Evolutionary conservation across 345 rosid genomes (phyloP), one percentile per base, ranked within the genome.

Genomic region (Abelmoschus esculentus): DNA sequence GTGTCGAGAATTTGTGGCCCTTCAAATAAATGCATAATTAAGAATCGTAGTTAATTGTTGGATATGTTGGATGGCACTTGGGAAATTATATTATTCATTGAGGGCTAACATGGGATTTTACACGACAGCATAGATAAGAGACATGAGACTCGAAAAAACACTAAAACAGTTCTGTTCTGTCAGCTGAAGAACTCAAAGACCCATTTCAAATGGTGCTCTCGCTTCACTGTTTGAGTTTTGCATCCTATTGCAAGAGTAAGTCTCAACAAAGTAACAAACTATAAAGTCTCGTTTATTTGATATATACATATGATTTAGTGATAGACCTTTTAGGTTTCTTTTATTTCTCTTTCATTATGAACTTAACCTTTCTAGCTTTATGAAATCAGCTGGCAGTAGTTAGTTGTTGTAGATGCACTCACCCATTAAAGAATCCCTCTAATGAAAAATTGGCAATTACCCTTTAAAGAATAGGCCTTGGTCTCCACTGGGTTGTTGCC

Each of bases 161-260:
- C 26, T 22, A 22, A 1, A 22, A 2, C 61, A 34, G 36, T 13
- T 47, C 52, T 53, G 57, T 53, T 64, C 54, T 12, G 44, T 18
- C 9, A 28, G 29, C 66, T 8, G 61, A 61, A 12, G 3, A 32
- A 32, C 36, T 55, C 9, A 38, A 55, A 55, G 22, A 8, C 15
- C 28, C 38, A 15, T 36, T 38, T 52, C 32, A 28, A 49, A 79
- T 83, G 86, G 86, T 77, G 77, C 73, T 77, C 53, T 70, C 75
- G 4, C n/a, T 75, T 61, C 80, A 63, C 47, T 34, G 77, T 22
- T 42, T 68, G 12, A 67, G 76, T 29, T 73, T 72, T 54, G 53
- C 75, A 34, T 74, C 84, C 64, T 61, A 73, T 38, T 52, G 60
- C 67, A 68, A 42, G 61, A 53, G 82, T 80, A 70, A 74, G 85